Conservation (phyloP, 169 alveolate species). For the Plasmodium fragile region DNA sequence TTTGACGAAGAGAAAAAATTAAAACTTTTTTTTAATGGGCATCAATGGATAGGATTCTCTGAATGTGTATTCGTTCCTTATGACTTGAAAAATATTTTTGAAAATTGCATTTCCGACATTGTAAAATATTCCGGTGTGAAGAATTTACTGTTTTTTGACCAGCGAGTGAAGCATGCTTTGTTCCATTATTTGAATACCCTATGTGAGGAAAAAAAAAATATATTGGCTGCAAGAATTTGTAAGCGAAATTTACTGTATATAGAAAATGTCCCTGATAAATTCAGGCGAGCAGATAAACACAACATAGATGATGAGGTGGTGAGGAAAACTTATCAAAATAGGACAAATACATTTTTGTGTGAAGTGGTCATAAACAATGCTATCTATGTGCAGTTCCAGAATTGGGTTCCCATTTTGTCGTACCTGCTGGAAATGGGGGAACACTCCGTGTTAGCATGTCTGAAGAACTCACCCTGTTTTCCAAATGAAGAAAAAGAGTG, state of each 20-base stretch:
- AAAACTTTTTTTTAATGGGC: constrained; percentile 43
- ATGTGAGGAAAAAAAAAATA: constrained; percentile 2
- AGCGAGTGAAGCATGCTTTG: constrained; percentile 11
- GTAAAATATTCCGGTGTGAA: constrained; percentile 19
- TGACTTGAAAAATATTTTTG: constrained; percentile 1
- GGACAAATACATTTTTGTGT: constrained; percentile 11
- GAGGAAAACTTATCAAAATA: background rate
- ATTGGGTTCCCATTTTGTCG: constrained; percentile 19
- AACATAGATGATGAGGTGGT: background rate
- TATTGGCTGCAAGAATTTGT: background rate
- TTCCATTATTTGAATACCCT: constrained; percentile 27
- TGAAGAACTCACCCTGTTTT: constrained; percentile 19
- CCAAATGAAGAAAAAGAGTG: constrained; percentile 49
- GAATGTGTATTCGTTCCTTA: constrained; percentile 43
- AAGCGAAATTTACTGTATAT: constrained; percentile 19
- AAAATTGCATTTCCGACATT: constrained; percentile 25
- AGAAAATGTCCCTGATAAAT: constrained; percentile 32
- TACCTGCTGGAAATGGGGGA: constrained; percentile 8
- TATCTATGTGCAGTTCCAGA: constrained; percentile 21
- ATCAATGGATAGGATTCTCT: constrained; percentile 23
- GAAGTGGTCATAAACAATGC: constrained; percentile 33
- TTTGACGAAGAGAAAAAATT: constrained; percentile 46
- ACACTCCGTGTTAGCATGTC: background rate
- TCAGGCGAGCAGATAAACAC: background rate
- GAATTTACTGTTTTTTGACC: constrained; percentile 28